Evolutionary conservation across 345 rosid species (phyloP).

Genomic region (Firmiana major): DNA sequence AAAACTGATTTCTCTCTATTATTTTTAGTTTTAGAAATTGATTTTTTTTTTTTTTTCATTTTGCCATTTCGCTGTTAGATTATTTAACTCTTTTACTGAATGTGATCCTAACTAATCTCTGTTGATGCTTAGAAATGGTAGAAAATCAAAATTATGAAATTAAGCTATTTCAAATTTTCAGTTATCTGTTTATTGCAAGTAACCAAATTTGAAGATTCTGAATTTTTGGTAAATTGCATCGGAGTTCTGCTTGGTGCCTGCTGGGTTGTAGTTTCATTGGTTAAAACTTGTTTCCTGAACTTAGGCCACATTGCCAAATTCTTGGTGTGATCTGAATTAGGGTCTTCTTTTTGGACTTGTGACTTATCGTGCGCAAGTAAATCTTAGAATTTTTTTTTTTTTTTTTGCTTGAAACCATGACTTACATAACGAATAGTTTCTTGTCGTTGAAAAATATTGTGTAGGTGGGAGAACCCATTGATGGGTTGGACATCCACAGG

Average conservation of each 20-base stretch:
- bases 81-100: background rate
- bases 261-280: background rate
- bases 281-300: background rate
- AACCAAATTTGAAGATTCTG: background rate
- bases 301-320: background rate
- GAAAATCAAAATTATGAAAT: background rate
- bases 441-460: background rate
- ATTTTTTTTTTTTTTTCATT: background rate
- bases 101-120: background rate
- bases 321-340: background rate
- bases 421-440: background rate
- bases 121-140: background rate
- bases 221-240: background rate
- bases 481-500: conserved; percentile 99
- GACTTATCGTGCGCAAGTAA: background rate
- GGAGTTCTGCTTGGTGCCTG: background rate
- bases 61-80: background rate
- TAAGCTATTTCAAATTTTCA: background rate
- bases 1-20: background rate
- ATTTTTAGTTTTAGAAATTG: background rate
- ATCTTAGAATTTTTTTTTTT: background rate
- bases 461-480: conserved; percentile 99
- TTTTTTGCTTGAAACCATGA: background rate
- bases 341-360: conserved; percentile 3
- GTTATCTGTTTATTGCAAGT: background rate